Base-by-base conservation (phyloP, 2,329 filamentous ascomycete genomes). In the Saccharata proteae region DNA sequence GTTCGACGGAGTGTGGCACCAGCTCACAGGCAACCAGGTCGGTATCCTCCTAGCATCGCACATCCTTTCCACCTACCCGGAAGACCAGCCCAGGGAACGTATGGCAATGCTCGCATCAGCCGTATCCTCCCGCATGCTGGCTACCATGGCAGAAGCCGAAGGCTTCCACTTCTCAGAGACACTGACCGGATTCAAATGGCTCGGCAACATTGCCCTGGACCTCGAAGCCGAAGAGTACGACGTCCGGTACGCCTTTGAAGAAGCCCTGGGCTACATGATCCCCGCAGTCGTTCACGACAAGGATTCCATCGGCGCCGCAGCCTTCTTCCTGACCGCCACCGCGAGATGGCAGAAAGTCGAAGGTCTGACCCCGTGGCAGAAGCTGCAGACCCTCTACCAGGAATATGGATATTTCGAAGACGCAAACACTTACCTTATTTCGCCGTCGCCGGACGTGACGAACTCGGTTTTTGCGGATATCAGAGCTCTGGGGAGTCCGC, bases 211-310 rank as follows among this genome's bases (percentile, higher is more conserved):
- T 26, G 69, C 71, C 2, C 61, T 64, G 12, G 54, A 64, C n/a
- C 58, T 75, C 2, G 35, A 64, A 34, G 43, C 47, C 3, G 44
- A 55, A 33, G 69, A 66, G 15, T 68, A 67, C 40, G 54, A 62
- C 14, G 62, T 69, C 1, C 55, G 62, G 0, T 77, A 67, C 43
- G 72, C 71, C 2, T 78, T 71, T 40, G 74, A 78, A 49, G 74
- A 78, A 51, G 74, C 74, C 6, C 63, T 78, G 14, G 74, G 74
- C 1, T 78, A 75, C 48, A 77, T 77, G 74, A 73, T 77, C 33
- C 62, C 72, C 1, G 52, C 61, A 6, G 66, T 76, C 2, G 71
- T 71, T 22, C 67, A 71, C 41, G 74, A 78, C 50, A 78, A 78
- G 43, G 74, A 78, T 46, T 73, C 71, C 3, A 66, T 78, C 34